Conservation (phyloP, 2,329 filamentous ascomycete genomes). For the Alternaria arborescens region DNA sequence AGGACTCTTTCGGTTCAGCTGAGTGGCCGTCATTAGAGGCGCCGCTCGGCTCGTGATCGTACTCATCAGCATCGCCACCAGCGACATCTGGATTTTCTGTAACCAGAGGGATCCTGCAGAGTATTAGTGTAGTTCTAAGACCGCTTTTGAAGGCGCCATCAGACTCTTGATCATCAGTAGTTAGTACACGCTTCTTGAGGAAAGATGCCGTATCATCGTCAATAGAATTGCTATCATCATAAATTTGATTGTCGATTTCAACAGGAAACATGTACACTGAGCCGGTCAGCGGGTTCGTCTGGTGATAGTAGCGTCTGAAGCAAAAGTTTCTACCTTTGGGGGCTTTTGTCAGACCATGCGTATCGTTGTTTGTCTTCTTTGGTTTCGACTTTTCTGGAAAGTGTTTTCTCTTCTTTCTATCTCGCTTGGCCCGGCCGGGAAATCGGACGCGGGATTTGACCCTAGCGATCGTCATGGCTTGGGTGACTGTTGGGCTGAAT, state of each 20-base stretch:
- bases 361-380: background rate
- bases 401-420: background rate
- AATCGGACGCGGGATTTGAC: slow-evolving; percentile 7
- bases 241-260: background rate
- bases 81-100: background rate
- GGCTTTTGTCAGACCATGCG: background rate
- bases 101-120: background rate
- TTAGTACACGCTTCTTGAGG: slow-evolving; percentile 1
- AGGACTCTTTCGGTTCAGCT: background rate
- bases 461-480: slow-evolving; percentile 4
- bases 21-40: background rate
- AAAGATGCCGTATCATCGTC: background rate
- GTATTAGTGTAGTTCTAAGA: background rate
- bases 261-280: slow-evolving; percentile 1
- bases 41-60: background rate
- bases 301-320: background rate
- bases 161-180: background rate
- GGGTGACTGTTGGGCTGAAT: background rate
- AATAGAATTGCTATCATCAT: background rate
- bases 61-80: background rate
- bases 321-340: background rate
- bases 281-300: slow-evolving; percentile 2
- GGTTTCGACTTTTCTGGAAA: background rate
- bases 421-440: background rate
- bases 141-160: background rate